Evolutionary conservation across 805 yeast species (phyloP), one percentile per base, ranked within the genome.

Genomic region (Metschnikowia santaceciliae): DNA sequence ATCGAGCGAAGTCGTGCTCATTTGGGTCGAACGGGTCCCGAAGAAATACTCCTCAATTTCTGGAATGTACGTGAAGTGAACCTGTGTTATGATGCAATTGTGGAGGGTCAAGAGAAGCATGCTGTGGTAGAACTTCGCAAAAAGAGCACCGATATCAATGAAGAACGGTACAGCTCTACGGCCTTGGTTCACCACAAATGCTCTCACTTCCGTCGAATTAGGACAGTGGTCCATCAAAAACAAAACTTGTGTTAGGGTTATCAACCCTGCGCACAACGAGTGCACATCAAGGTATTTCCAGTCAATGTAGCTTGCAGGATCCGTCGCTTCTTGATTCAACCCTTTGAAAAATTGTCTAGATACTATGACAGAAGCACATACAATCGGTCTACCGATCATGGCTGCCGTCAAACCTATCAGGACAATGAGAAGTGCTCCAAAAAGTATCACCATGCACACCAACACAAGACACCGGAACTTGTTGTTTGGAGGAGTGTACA

Each of bases 401-500:
- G 66, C 51, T 0, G 68, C 69, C 3, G 46, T 30, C 14, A 70
- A 39, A 3, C 56, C 38, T 4, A 66, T 39, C 5, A 52, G 40
- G 22, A 71, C 46, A 15, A 70, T 55, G 15, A 72, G 53, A 3
- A 72, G 48, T 1, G 69, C 69, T 0, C 75, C 70, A 58, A 76
- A 77, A 2, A 71, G 49, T 82, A 87, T 82, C 14, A 81, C 63
- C 63, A 70, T 60, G 7, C 68, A 54, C 20, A 81, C 67, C 41
- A 87, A 63, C 0, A 61, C 69, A 20, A 78, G 70, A 34, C 90
- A 75, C 52, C 97, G 76, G 2, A 61, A 32, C 47, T 82, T 76
- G 66, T 92, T 88, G 46, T 77, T 58, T 1, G 96, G 96, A 4
- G 99, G 98, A 42, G 89, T 76, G 68, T 91, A 95, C 2, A 91